Conservation (phyloP, 139 green algal genomes). For the Chlorella sp. region DNA sequence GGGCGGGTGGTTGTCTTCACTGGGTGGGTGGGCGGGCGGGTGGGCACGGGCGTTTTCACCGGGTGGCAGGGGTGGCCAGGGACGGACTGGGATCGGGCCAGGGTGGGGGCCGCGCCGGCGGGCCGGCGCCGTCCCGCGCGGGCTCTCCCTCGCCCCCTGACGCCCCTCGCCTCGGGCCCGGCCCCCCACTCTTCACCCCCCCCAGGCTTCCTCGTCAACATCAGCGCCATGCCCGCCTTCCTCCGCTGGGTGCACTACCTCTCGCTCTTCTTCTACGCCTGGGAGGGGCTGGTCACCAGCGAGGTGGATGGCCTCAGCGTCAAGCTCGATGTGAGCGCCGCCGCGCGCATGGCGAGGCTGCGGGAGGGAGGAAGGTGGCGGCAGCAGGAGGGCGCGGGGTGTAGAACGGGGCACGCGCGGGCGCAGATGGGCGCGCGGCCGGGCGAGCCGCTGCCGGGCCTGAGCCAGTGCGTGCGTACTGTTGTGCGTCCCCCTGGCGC, state of each 20-base stretch:
- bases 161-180: too few relatives aligned
- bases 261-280: constrained; percentile 53
- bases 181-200: background rate
- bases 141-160: too few relatives aligned
- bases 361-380: too few relatives aligned
- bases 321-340: constrained; percentile 3
- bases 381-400: too few relatives aligned
- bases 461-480: background rate
- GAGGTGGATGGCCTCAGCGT: constrained; percentile 27
- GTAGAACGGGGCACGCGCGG: background rate
- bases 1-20: too few relatives aligned
- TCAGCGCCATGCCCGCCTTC: constrained; percentile 19
- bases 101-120: too few relatives aligned
- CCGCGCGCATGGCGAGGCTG: too few relatives aligned
- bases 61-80: too few relatives aligned
- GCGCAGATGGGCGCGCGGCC: background rate
- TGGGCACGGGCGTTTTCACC: too few relatives aligned
- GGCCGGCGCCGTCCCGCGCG: too few relatives aligned
- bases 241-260: constrained; percentile 76
- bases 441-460: background rate
- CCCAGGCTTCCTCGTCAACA: constrained; percentile 33
- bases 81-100: too few relatives aligned
- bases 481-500: background rate
- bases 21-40: too few relatives aligned
- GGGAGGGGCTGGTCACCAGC: constrained; percentile 39